Percentiles rank a stretch among this genome's conserved stretches.
Conservation (phyloP, 139 green algal genomes). For the Yamagishiella unicocca region DNA sequence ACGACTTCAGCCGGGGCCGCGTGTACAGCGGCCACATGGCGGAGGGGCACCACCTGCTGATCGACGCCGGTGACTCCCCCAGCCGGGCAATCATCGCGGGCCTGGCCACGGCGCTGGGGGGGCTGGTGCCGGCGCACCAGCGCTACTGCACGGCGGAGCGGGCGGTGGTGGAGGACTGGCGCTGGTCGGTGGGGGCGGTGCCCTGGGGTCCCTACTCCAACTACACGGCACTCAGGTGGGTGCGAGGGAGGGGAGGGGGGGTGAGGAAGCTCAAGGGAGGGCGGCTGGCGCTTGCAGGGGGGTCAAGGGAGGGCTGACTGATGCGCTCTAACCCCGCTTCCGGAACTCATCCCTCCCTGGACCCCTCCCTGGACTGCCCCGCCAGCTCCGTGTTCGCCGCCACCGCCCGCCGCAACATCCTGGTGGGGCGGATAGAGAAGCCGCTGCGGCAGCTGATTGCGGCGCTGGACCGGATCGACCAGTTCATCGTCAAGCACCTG, state of each 20-base stretch:
- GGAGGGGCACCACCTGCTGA: conserved; percentile 52
- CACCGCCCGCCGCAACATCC: conserved; percentile 17
- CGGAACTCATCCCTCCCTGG: background rate
- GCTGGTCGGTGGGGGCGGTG: conserved; percentile 61
- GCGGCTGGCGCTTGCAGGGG: background rate
- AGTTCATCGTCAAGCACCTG: conserved; percentile 30
- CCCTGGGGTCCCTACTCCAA: conserved; percentile 67
- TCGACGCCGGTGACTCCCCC: conserved; percentile 40
- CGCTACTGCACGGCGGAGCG: conserved; percentile 18
- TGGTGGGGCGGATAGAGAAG: conserved; percentile 38
- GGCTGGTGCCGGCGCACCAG: conserved; percentile 27
- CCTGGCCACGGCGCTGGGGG: conserved; percentile 52
- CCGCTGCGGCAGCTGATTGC: conserved; percentile 21
- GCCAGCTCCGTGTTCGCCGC: conserved; percentile 29
- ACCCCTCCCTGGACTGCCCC: background rate
- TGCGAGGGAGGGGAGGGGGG: background rate
- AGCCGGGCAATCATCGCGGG: conserved; percentile 60
- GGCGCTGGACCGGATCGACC: conserved; percentile 8
- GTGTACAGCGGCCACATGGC: conserved; percentile 46
- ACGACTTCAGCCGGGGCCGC: background rate
- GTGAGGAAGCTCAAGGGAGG: background rate
- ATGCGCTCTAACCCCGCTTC: background rate
- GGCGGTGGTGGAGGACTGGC: conserved; percentile 60
- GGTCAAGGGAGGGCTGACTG: background rate
- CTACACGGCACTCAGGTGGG: conserved; percentile 48